Evolutionary conservation across 1,284 basidiomycete genomes (phyloP).

Genomic region (Trichosporon coremiiforme): DNA sequence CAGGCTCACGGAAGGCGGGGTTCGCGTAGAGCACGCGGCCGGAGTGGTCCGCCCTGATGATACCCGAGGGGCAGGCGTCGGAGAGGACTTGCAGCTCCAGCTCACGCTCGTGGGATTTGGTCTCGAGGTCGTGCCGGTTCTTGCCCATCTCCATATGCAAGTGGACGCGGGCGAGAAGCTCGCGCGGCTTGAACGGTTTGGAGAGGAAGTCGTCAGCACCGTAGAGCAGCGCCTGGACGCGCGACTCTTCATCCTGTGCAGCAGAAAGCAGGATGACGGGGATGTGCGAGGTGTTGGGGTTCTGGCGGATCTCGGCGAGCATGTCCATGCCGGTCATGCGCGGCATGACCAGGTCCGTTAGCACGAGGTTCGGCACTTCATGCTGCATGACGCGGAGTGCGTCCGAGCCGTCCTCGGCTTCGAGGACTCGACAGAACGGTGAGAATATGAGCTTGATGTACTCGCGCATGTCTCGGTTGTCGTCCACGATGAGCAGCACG

Average conservation of each 20-base stretch:
- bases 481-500: slow-evolving; percentile 45
- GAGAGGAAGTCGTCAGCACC: slow-evolving; percentile 57
- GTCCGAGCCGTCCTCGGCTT: slow-evolving; percentile 54
- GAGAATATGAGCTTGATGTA: slow-evolving; percentile 49
- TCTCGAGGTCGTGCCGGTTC: slow-evolving; percentile 46
- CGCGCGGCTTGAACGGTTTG: slow-evolving; percentile 55
- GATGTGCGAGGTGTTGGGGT: slow-evolving; percentile 29
- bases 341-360: slow-evolving; percentile 54
- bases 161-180: slow-evolving; percentile 56
- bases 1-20: slow-evolving; percentile 35
- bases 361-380: slow-evolving; percentile 42
- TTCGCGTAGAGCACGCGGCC: slow-evolving; percentile 43
- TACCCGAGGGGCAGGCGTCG: slow-evolving; percentile 51
- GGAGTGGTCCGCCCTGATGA: slow-evolving; percentile 39
- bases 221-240: slow-evolving; percentile 50
- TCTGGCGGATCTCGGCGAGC: slow-evolving; percentile 34
- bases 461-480: slow-evolving; percentile 44
- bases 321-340: slow-evolving; percentile 45
- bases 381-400: slow-evolving; percentile 43
- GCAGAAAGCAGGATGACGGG: slow-evolving; percentile 48
- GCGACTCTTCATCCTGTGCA: slow-evolving; percentile 40
- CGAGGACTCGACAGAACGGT: slow-evolving; percentile 52
- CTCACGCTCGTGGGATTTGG: slow-evolving; percentile 42
- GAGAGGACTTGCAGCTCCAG: slow-evolving; percentile 50
- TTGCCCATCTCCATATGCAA: slow-evolving; percentile 54